Evolutionary conservation across 2,329 filamentous ascomycete species (phyloP), one percentile per base, ranked within the genome.

Genomic region (Colletotrichum zoysiae): DNA sequence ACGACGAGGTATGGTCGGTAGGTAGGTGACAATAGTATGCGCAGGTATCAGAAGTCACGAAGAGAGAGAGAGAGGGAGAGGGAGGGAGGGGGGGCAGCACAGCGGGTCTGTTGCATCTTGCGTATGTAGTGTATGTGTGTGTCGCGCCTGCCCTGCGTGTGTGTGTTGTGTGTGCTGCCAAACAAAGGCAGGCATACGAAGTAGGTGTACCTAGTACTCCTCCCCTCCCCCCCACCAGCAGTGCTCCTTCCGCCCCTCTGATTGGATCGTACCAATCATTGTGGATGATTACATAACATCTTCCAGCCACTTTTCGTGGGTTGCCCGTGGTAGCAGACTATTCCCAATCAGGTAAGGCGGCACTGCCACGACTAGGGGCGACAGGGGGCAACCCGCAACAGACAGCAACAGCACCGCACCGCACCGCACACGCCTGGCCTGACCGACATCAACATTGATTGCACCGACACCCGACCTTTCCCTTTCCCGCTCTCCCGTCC

Each of bases 281-380:
- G 20, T 18, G 1, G 1, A 12, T 23, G 7, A n/a, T 72, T 72
- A 72, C 65, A 44, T 72, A 69, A 70, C 4, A 0, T 4, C 4
- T 0, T 1, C 20, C 26, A 50, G 61, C 65, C 65, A 70, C 50
- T 33, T 23, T 14, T 38, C 7, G 44, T 20, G 26, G 60, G 73
- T 74, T 74, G 73, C 73, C 71, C 71, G 71, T 74, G 67, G 73
- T 73, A 71, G 67, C 71, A 73, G n/a, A 14, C 67, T 55, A 55
- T 30, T 0, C 73, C 67, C 5, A 1, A 64, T 50, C 6, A 1
- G 55, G 71, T 2, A 65, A 63, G 44, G 71, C 64, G 71, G 71
- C 50, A n/a, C 61, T 74, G 71, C 73, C 71, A 71, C 63, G 63
- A 67, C 70, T 73, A 67, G 73, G 70, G 67, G 50, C 48, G 70